A percentile compares a stretch with the other conserved stretches of the same genome.
phyloP scores from a whole-genome alignment of 1,284 basidiomycete genomes.

The Dichomitus squalens region DNA sequence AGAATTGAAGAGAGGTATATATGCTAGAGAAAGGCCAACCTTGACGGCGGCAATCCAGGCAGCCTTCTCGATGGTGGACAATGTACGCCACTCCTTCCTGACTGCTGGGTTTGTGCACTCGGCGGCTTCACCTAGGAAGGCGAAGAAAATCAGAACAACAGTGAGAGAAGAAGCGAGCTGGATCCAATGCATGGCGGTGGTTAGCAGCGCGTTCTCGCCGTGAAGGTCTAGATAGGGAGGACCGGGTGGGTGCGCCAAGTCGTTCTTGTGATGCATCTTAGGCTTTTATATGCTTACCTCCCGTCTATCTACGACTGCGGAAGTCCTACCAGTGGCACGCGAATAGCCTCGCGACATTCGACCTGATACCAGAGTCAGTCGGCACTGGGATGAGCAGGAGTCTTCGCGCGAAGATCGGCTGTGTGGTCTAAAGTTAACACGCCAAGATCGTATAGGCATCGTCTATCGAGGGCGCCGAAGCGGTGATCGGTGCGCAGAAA shows the following conservation, averaged over 20 bases:
- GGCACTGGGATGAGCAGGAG: not conserved
- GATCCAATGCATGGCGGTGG: not conserved
- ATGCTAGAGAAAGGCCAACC: conserved; percentile 13
- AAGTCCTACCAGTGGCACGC: not conserved
- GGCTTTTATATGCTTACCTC: not conserved
- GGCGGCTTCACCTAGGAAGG: conserved; percentile 4
- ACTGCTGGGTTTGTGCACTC: conserved; percentile 26
- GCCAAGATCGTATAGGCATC: not conserved
- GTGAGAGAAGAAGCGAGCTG: not conserved
- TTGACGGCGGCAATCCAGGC: conserved; percentile 33
- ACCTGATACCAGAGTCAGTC: not conserved
- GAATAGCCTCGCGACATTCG: not conserved
- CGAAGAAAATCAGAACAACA: not conserved
- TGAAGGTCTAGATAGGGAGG: not conserved
- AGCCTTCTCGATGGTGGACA: conserved; percentile 22
- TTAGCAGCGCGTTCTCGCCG: not conserved
- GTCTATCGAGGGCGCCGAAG: not conserved
- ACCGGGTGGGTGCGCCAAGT: not conserved
- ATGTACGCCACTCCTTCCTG: conserved; percentile 31
- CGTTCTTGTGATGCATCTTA: not conserved
- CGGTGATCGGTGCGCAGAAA: not conserved
- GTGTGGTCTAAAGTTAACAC: too few species aligned
- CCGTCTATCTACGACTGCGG: not conserved
- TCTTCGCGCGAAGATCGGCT: not conserved
- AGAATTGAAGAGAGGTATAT: not conserved